Base-by-base conservation (phyloP, 202 grass and related monocot genomes). In the Panicum virgatum region DNA sequence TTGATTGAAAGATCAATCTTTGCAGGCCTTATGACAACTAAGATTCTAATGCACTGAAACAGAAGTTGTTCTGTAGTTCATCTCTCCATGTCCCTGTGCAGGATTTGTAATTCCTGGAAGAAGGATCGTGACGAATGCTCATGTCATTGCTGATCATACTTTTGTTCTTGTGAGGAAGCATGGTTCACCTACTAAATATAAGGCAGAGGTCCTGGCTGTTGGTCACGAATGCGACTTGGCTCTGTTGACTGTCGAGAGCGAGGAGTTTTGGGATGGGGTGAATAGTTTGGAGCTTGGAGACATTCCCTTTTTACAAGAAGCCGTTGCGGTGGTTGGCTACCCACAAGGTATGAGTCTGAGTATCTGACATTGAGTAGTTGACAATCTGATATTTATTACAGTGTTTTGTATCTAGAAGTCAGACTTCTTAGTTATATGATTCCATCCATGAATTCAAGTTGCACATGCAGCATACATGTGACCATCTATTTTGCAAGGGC, bases 251-350 rank as follows among this genome's bases (percentile, higher is more conserved):
- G 87, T 98, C 44, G 86, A 93, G 26, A 98, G 76, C 22, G 80
- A 93, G 69, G 96, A 98, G 76, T 98, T 98, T 88, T 98, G 96
- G 96, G 86, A 96, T 62, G 96, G 96, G n/a, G 91, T 98, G 83
- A 89, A 91, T 62, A 93, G 81, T 80, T 85, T 98, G 73, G 92
- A 98, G 70, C 85, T 98, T 88, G 92, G 92, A 77, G 96, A 93
- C 76, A 92, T 96, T 57, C 96, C 96, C 19, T 95, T 87, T 83
- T 88, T 98, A 73, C 96, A 98, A 89, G 96, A 98, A 89, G 96
- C 82, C 19, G 92, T 98, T 2, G 96, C 96, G 38, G 96, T 98
- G 64, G 96, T 95, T 78, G 96, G 96, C 18, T 98, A 98, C 77
- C 96, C 92, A 72, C 96, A 98, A 90, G 96, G 96, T 95, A 88